These are phyloP conservation scores for Corynespora cassiicola DNA, from an alignment of 2,329 filamentous ascomycete genomes.

Conservation along the genomic window DNA sequence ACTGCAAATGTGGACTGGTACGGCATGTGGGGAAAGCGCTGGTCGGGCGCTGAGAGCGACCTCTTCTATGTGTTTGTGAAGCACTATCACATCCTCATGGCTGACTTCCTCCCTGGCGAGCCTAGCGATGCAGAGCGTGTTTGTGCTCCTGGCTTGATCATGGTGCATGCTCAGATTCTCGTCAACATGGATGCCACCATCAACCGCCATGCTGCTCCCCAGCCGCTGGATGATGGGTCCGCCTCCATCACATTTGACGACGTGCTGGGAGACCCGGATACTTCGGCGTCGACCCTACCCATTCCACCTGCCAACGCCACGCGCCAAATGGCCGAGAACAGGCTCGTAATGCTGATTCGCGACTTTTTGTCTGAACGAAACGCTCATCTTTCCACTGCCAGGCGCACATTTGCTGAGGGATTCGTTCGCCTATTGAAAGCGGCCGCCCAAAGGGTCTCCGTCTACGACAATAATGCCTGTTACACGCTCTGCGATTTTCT, in stretches of 20 bases:
- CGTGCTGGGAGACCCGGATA: slow-evolving; percentile 68
- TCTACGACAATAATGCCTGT: slow-evolving; percentile 83
- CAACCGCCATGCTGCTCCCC: slow-evolving; percentile 68
- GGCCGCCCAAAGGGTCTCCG: slow-evolving; percentile 75
- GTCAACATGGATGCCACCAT: slow-evolving; percentile 82
- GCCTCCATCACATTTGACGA: slow-evolving; percentile 71
- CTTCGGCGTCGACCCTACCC: slow-evolving; percentile 67
- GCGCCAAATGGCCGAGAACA: slow-evolving; percentile 86
- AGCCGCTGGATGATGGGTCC: slow-evolving; percentile 45
- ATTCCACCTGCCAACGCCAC: slow-evolving; percentile 73
- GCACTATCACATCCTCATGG: slow-evolving; percentile 79
- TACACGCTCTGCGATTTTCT: slow-evolving; percentile 92
- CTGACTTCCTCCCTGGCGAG: slow-evolving; percentile 63
- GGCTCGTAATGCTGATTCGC: slow-evolving; percentile 79
- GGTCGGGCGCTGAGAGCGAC: slow-evolving; percentile 87
- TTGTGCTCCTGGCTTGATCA: slow-evolving; percentile 76
- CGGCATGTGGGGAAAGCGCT: slow-evolving; percentile 82
- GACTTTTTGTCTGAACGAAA: slow-evolving; percentile 75
- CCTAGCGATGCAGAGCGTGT: slow-evolving; percentile 63
- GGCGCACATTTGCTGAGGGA: slow-evolving; percentile 76
- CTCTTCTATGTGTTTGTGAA: slow-evolving; percentile 92
- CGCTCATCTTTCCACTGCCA: slow-evolving; percentile 59
- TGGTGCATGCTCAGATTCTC: slow-evolving; percentile 83
- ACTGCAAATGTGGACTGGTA: slow-evolving; percentile 81
- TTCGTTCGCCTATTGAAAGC: slow-evolving; percentile 78